phyloP scores from a whole-genome alignment of 169 alveolate genomes.

The Plasmodium gallinaceum region DNA sequence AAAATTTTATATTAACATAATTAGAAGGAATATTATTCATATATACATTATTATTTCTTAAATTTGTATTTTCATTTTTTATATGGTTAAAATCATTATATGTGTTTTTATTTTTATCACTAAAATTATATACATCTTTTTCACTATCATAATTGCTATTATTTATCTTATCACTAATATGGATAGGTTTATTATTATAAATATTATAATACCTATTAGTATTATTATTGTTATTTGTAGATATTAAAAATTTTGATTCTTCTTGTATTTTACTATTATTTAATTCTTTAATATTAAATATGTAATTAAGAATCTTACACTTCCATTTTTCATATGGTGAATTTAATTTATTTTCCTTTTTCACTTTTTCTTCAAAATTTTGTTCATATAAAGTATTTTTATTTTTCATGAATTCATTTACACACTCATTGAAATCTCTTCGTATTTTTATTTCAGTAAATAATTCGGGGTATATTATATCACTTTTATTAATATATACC shows the following conservation, averaged over 20 bases:
- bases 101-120: background rate
- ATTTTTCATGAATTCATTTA: conserved; percentile 31
- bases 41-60: background rate
- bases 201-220: background rate
- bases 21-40: conserved; percentile 11
- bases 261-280: conserved; percentile 1
- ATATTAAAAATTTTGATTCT: conserved; percentile 3
- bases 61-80: background rate
- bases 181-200: background rate
- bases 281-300: background rate
- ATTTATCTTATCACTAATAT: background rate
- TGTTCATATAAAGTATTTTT: conserved; percentile 5
- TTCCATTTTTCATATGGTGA: background rate
- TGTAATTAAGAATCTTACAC: conserved; percentile 13
- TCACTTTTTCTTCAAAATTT: background rate
- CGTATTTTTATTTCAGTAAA: conserved; percentile 57
- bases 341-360: conserved; percentile 8
- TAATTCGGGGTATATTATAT: conserved; percentile 50
- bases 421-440: conserved; percentile 42
- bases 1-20: conserved; percentile 33
- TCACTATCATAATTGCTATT: background rate
- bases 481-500: conserved; percentile 46
- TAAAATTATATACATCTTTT: background rate
- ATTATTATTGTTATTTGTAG: conserved; percentile 1
- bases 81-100: background rate